These are phyloP conservation scores for Zygoascus bituminiphila DNA, from an alignment of 805 yeast genomes.

Conservation along the genomic window DNA sequence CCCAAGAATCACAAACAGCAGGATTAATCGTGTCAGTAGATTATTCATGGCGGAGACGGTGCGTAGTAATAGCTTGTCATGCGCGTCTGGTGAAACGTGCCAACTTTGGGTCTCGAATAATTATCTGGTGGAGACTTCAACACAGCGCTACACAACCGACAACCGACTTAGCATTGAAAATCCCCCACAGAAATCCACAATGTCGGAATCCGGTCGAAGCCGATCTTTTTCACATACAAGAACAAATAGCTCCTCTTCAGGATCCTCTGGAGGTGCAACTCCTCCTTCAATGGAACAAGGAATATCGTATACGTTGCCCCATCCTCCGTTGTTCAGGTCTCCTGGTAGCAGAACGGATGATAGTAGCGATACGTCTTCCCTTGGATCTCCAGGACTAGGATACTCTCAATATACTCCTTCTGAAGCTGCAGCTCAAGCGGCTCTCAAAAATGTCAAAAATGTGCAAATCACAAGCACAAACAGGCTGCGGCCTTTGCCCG, in stretches of 20 bases:
- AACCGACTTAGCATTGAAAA: too few species aligned
- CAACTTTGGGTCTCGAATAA: too few species aligned
- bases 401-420: slow-evolving; percentile 14
- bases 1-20: slow-evolving; percentile 8
- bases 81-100: background rate
- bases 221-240: slow-evolving; percentile 19
- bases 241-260: slow-evolving; percentile 22
- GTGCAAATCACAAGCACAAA: slow-evolving; percentile 11
- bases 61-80: background rate
- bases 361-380: slow-evolving; percentile 3
- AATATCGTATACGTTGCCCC: background rate
- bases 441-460: slow-evolving; percentile 14
- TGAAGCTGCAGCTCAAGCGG: slow-evolving; percentile 23
- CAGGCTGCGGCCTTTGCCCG: slow-evolving; percentile 3
- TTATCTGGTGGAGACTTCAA: too few species aligned
- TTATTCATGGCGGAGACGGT: background rate
- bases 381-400: slow-evolving; percentile 3
- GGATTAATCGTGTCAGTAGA: background rate
- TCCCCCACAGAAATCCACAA: background rate
- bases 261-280: slow-evolving; percentile 15
- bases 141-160: too few species aligned
- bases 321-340: background rate
- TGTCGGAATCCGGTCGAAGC: background rate
- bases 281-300: slow-evolving; percentile 9
- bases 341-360: slow-evolving; percentile 1